Evolutionary conservation across 495 filamentous ascomycete species (phyloP).

Genomic region (Rhypophila decipiens): DNA sequence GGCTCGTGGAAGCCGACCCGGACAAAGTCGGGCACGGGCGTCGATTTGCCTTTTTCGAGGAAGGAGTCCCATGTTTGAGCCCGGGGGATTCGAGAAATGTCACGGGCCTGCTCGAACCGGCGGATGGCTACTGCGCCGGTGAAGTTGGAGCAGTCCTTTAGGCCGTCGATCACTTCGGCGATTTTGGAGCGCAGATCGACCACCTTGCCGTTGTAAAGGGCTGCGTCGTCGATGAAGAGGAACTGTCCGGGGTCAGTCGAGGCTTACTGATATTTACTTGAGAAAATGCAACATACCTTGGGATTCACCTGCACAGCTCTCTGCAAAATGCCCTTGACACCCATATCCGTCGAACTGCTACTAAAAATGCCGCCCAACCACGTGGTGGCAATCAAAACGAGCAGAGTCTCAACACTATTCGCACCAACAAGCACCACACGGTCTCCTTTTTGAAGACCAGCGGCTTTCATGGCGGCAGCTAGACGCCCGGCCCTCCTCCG

Average conservation of each 20-base stretch:
- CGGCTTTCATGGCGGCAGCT: constrained; percentile 54
- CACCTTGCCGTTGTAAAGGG: constrained; percentile 71
- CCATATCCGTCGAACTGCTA: constrained; percentile 72
- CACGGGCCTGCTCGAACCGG: constrained; percentile 53
- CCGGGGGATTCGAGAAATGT: constrained; percentile 50
- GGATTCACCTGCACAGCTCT: constrained; percentile 66
- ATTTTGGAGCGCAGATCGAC: constrained; percentile 70
- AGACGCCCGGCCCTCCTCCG: constrained; percentile 48
- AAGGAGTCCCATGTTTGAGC: constrained; percentile 49
- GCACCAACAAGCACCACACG: constrained; percentile 63
- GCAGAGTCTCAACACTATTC: constrained; percentile 67
- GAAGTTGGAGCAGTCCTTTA: constrained; percentile 54
- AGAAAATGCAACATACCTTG: too few species aligned
- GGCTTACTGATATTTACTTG: neutral
- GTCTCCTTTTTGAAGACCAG: constrained; percentile 62
- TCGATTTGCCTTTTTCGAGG: constrained; percentile 32
- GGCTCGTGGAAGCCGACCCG: constrained; percentile 61
- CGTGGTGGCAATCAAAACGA: constrained; percentile 56
- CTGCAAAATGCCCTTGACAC: constrained; percentile 68
- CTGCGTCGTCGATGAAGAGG: constrained; percentile 71
- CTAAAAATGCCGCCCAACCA: constrained; percentile 67
- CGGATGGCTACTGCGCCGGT: constrained; percentile 58
- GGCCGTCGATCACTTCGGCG: constrained; percentile 53
- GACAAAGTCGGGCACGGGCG: constrained; percentile 45
- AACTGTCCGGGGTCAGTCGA: constrained; percentile 28